Evolutionary conservation across 1,284 basidiomycete species (phyloP), one percentile per base, ranked within the genome.

Genomic region (Agroathelia rolfsii): DNA sequence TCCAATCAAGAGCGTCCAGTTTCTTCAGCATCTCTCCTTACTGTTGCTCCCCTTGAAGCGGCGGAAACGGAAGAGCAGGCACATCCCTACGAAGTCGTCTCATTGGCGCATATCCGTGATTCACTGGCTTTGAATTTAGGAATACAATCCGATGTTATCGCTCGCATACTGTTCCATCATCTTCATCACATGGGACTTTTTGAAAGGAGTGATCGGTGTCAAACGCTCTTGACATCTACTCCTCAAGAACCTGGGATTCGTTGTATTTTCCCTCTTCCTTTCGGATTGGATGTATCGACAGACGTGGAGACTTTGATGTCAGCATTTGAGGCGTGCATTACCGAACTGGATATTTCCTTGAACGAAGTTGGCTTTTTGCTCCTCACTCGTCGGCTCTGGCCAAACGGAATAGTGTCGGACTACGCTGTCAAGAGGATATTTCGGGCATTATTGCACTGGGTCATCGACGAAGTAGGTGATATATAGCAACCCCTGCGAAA

Each of bases 361-460:
- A 84, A 85, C 45, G 84, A 89, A 53, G 61, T 69, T 13, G 84
- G 76, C 0, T 66, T 86, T 34, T 52, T 80, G 5, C 55, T 87
- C 7, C 58, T 87, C 11, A 56, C 61, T 7, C 66, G 72, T 31
- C 66, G 73, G 40, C 70, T 82, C 38, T 84, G 76, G 75, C 83
- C 84, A 0, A 78, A 71, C 41, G 66, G 73, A 5, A 62, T 84
- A 53, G 66, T 74, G 27, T 77, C 82, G 5, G 70, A 76, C 15
- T 84, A 85, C 50, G 76, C 67, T 5, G 50, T 72, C 32, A 62
- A 58, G 32, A 60, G 75, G 31, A 51, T 79, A 15, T 57, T 68
- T n/a, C 61, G 61, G 30, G 59, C 60, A 8, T 55, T 79, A 0
- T 40, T 82, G 6, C 61, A 49, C 18, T 80, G 76, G 76, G 66